Conservation (phyloP, 306 rosid species). For the Malus fusca region DNA sequence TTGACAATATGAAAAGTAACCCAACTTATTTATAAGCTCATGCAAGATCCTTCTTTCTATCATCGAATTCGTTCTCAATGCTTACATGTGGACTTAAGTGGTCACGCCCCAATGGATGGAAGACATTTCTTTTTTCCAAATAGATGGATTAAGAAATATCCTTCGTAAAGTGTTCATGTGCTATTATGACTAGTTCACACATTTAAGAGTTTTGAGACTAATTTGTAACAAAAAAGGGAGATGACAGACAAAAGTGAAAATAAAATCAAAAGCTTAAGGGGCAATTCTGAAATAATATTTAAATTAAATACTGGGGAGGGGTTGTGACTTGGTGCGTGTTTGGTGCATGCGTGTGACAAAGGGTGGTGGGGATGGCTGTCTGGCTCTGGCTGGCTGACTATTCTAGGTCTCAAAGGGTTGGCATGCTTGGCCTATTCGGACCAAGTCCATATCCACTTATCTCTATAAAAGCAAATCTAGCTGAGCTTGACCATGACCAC, state of each 20-base stretch:
- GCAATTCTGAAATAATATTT: background rate
- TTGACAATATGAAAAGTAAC: too few species aligned
- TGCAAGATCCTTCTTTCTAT: too few species aligned
- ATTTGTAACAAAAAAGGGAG: background rate
- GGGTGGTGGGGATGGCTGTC: conserved; percentile 18
- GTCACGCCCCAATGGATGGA: too few species aligned
- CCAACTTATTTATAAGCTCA: too few species aligned
- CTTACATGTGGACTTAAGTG: background rate
- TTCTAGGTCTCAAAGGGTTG: conserved; percentile 16
- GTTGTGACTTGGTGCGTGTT: background rate
- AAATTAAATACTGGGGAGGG: background rate
- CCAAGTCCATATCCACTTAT: conserved; percentile 8
- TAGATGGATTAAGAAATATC: background rate
- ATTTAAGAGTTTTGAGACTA: too few species aligned
- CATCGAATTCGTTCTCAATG: too few species aligned
- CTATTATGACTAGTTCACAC: background rate
- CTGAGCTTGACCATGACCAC: background rate
- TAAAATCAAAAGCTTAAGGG: background rate
- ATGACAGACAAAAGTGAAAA: background rate
- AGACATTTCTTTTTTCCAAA: background rate
- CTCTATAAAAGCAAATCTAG: too few species aligned
- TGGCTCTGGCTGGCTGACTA: conserved; percentile 32
- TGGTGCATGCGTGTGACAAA: conserved; percentile 29
- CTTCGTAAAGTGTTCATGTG: background rate
- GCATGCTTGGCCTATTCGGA: conserved; percentile 17